Percentiles rank a stretch among this genome's conserved stretches.
Evolutionary conservation across 345 rosid species (phyloP).

Genomic region (Pistacia atlantica): DNA sequence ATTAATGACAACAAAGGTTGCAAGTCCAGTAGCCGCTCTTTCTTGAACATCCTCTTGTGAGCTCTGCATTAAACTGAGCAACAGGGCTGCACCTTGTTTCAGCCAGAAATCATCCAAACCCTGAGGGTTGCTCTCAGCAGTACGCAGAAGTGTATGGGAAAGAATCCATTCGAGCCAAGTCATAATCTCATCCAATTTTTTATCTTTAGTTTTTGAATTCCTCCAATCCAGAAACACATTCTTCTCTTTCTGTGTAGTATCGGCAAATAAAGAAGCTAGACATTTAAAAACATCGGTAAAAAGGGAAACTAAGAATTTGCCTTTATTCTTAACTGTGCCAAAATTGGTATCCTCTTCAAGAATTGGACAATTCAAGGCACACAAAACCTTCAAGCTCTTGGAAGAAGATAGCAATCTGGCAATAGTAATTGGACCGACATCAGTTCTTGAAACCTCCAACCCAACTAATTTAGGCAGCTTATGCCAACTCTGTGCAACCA

Average conservation of each 20-base stretch:
- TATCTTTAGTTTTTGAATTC: constrained; percentile 40
- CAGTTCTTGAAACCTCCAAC: constrained; percentile 86
- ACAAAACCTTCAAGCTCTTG: constrained; percentile 66
- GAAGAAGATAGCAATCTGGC: constrained; percentile 69
- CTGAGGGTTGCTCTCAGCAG: constrained; percentile 73
- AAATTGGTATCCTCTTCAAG: constrained; percentile 61
- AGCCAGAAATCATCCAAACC: constrained; percentile 79
- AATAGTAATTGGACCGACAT: constrained; percentile 56
- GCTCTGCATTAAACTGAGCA: constrained; percentile 77
- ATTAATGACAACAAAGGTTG: constrained; percentile 80
- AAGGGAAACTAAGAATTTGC: constrained; percentile 57
- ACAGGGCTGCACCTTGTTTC: constrained; percentile 74
- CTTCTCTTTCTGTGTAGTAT: constrained; percentile 47
- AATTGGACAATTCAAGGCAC: constrained; percentile 69
- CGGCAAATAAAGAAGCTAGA: constrained; percentile 59
- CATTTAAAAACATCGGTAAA: constrained; percentile 61
- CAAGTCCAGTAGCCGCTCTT: constrained; percentile 91
- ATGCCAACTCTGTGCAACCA: constrained; percentile 62
- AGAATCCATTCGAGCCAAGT: constrained; percentile 78
- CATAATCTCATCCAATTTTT: constrained; percentile 57
- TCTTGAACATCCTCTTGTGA: constrained; percentile 87
- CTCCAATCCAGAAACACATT: constrained; percentile 61
- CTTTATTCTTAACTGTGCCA: constrained; percentile 50
- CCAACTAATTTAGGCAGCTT: constrained; percentile 65
- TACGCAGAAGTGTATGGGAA: constrained; percentile 70